These are phyloP conservation scores for Ophiostoma sp. DNA, from an alignment of 2,329 filamentous ascomycete species.

Conservation along the genomic window DNA sequence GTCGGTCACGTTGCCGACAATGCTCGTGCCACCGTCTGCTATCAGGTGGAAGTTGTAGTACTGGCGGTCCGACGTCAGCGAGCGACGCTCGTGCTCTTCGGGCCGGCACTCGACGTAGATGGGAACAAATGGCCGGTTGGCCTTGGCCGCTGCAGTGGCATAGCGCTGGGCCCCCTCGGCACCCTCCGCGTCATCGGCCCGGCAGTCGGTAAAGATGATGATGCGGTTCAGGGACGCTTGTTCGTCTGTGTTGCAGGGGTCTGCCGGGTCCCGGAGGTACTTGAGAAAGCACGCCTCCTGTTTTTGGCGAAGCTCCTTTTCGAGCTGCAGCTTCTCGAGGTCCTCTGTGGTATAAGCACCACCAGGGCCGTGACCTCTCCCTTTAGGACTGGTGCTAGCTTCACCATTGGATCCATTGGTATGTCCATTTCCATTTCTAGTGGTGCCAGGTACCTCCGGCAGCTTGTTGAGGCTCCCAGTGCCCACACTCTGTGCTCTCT, in stretches of 20 bases:
- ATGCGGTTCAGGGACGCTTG: conserved; percentile 22
- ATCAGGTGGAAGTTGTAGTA: conserved; percentile 24
- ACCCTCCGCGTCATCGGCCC: conserved; percentile 29
- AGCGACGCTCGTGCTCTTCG: conserved; percentile 29
- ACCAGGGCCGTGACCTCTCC: not conserved
- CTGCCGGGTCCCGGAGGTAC: conserved; percentile 28
- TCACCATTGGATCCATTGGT: too few relatives aligned
- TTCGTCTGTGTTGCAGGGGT: not conserved
- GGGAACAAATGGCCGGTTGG: conserved; percentile 30
- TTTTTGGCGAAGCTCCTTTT: conserved; percentile 11
- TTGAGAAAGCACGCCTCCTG: conserved; percentile 28
- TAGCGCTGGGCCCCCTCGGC: conserved; percentile 28
- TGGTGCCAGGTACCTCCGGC: not conserved
- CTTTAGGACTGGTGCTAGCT: too few relatives aligned
- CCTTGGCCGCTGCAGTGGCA: conserved; percentile 27
- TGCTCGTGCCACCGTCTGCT: conserved; percentile 14
- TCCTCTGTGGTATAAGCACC: not conserved
- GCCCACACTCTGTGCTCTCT: not conserved
- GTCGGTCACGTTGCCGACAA: conserved; percentile 10
- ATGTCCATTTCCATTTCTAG: not conserved
- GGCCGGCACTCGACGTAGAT: conserved; percentile 29
- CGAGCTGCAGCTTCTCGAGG: conserved; percentile 6
- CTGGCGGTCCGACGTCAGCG: conserved; percentile 22
- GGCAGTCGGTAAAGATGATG: conserved; percentile 32
- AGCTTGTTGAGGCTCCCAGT: not conserved